phyloP scores from a whole-genome alignment of 2,329 filamentous ascomycete species.

The Epichloe uncinata region DNA sequence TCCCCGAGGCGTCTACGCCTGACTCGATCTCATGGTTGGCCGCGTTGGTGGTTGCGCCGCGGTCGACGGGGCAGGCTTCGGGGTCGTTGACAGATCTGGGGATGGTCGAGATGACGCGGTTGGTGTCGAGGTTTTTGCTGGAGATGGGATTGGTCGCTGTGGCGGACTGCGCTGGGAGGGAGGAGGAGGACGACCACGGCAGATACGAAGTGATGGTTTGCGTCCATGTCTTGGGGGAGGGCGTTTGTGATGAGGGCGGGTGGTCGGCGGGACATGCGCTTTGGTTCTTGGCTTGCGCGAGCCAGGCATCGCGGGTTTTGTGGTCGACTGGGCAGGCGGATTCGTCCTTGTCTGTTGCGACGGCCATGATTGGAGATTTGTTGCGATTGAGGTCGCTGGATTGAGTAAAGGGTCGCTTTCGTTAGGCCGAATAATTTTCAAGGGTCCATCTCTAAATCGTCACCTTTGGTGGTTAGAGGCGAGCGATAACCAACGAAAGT shows the following conservation, averaged over 20 bases:
- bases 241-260: conserved; percentile 6
- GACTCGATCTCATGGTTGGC: conserved; percentile 73
- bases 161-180: conserved; percentile 6
- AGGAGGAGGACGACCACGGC: conserved; percentile 22
- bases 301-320: conserved; percentile 77
- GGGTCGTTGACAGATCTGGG: conserved; percentile 42
- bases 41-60: conserved; percentile 45
- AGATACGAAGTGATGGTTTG: conserved; percentile 29
- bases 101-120: conserved; percentile 69
- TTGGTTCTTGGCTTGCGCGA: conserved; percentile 44
- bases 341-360: conserved; percentile 9
- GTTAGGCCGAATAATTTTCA: no score
- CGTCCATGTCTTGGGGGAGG: conserved; percentile 28
- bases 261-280: conserved; percentile 23
- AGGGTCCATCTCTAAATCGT: no score
- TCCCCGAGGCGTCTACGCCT: conserved; percentile 58
- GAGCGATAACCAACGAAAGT: no score
- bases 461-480: no score
- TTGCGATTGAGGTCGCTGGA: neutral
- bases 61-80: conserved; percentile 25
- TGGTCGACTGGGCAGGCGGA: conserved; percentile 75
- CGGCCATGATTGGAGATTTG: conserved; percentile 1
- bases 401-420: neutral
- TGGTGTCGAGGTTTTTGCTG: conserved; percentile 38
- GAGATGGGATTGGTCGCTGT: conserved; percentile 7